phyloP scores from a whole-genome alignment of 1,284 basidiomycete species.

The Fomitopsis palustris region DNA sequence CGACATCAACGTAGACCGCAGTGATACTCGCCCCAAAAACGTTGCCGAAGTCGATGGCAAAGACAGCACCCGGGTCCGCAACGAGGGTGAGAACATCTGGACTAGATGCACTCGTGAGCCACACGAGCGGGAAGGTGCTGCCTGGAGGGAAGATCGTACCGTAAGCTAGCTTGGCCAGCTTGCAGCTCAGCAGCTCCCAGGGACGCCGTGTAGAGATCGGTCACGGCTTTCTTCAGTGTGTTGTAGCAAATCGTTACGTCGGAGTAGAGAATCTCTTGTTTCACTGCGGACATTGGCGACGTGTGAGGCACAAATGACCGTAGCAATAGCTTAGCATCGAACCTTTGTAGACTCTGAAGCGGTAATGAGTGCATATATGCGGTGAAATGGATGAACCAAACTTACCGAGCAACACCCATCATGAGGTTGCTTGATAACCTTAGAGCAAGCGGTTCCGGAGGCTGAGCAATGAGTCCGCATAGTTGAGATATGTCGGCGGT shows the following conservation, averaged over 20 bases:
- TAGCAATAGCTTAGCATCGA: not conserved
- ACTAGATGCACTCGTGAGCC: not conserved
- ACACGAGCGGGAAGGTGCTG: not conserved
- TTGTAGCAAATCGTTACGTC: slow-evolving; percentile 76
- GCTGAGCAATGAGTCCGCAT: slow-evolving; percentile 76
- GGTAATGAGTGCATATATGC: slow-evolving; percentile 10
- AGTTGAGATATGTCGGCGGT: slow-evolving; percentile 77
- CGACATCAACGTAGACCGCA: not conserved
- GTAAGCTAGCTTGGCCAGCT: slow-evolving; percentile 63
- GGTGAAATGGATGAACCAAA: slow-evolving; percentile 15
- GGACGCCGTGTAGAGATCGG: slow-evolving; percentile 50
- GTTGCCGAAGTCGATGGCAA: slow-evolving; percentile 63
- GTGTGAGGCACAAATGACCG: not conserved
- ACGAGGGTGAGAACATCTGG: slow-evolving; percentile 56
- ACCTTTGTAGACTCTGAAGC: slow-evolving; percentile 70
- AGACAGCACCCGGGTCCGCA: slow-evolving; percentile 48
- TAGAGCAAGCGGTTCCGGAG: slow-evolving; percentile 81
- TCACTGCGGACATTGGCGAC: slow-evolving; percentile 44
- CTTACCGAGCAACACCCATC: slow-evolving; percentile 82
- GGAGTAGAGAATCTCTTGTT: slow-evolving; percentile 77
- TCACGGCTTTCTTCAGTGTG: slow-evolving; percentile 70
- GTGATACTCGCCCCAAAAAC: slow-evolving; percentile 54
- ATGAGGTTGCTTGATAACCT: slow-evolving; percentile 83
- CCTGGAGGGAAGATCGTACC: slow-evolving; percentile 36
- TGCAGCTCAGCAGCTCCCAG: slow-evolving; percentile 50